Base-by-base conservation (phyloP, 148 eudicot species). In the Camellia japonica region DNA sequence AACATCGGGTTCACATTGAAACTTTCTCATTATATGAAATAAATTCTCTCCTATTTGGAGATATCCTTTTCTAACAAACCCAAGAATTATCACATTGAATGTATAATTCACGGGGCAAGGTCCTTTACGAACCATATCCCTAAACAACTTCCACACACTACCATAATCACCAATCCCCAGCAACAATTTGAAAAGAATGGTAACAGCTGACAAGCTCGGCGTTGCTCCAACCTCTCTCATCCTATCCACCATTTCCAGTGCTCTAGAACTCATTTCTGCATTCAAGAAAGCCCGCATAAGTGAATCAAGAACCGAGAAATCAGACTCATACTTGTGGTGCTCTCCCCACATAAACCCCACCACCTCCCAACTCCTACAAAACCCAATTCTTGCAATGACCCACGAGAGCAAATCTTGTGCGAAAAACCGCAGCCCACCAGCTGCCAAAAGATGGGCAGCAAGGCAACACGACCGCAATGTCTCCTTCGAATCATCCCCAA, bases 131-230 rank as follows among this genome's bases (percentile, higher is more conserved):
- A 92, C 65, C 95, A 93, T 93, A 86, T 92, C 97, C 74, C 94
- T 87, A 71, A 96, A 85, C 79, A 96, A 83, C 77, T 91, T 93
- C 97, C 97, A 96, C 12, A 93, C 95, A 82, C 92, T 89, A 76
- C 93, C 86, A 84, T 86, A 83, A 82, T 94, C 95, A 62, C 98
- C 99, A 71, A 90, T 74, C 78, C 93, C 85, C 56, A 92, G 81
- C 85, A 91, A 82, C 86, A 91, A 75, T 47, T 87, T 92, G 75
- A 94, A 86, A 63, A 96, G 81, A 69, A 81, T 56, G 75, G 81
- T 75, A 79, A 88, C 20, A 30, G 95, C 91, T 3, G 99, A 90
- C 52, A 69, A 56, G 81, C 89, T 82, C 18, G 97, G 99, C 58
- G 54, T 15, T 10, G 82, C 58, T 69, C 95, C 95, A 43, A 86